phyloP scores from a whole-genome alignment of 768 basidiomycete genomes.

The Termitomyces sp. region DNA sequence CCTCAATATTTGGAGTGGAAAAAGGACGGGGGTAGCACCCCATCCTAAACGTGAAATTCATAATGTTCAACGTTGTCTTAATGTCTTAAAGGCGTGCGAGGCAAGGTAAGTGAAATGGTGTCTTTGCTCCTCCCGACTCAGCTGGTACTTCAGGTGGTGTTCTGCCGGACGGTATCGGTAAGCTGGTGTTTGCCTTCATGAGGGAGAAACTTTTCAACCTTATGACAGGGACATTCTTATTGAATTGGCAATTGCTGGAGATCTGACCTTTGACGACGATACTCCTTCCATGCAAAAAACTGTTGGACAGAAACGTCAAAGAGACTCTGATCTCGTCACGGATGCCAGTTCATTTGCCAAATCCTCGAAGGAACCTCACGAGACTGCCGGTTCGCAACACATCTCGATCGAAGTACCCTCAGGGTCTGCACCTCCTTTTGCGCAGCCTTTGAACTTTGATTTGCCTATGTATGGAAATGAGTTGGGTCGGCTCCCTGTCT shows the following conservation, averaged over 20 bases:
- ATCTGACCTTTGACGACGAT: conserved; percentile 20
- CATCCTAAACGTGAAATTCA: conserved; percentile 51
- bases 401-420: conserved; percentile 18
- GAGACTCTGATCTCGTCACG: conserved; percentile 9
- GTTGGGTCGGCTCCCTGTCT: conserved; percentile 50
- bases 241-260: conserved; percentile 33
- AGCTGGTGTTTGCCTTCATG: neutral
- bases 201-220: neutral
- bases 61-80: conserved; percentile 58
- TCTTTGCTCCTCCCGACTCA: neutral
- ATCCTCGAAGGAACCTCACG: conserved; percentile 12
- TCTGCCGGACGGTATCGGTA: conserved; percentile 39
- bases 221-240: conserved; percentile 30
- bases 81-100: conserved; percentile 43
- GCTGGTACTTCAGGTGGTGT: conserved; percentile 29
- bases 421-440: conserved; percentile 7
- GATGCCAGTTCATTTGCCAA: neutral
- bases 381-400: conserved; percentile 24
- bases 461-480: conserved; percentile 58
- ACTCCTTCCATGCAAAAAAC: neutral
- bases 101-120: conserved; percentile 24
- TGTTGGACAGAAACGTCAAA: conserved; percentile 14
- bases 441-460: conserved; percentile 22
- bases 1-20: conserved; percentile 64
- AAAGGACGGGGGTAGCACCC: conserved; percentile 39